Evolutionary conservation across 768 basidiomycete species (phyloP), one percentile per base, ranked within the genome.

Genomic region (Suillus hirtellus): DNA sequence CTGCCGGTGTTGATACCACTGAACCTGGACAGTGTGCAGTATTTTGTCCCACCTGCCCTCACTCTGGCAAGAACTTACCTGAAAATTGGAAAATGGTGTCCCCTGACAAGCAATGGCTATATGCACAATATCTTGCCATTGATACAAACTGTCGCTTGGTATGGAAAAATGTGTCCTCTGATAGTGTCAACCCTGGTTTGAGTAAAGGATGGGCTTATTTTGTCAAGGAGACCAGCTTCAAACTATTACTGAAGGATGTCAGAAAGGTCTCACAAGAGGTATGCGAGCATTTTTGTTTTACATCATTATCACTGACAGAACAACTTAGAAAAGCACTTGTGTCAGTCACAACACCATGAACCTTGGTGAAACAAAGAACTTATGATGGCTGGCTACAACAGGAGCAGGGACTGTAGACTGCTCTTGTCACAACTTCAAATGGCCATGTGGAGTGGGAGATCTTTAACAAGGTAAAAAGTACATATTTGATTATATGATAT

Each of bases 121-220:
- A 42, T 14, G 5, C 42, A 42, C 42, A 1, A n/a, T 71, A 19
- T 69, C 69, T 74, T 10, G 68, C 70, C 0, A 64, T 69, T 2
- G 72, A 76, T 38, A 70, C 72, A 4, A 70, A 70, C 63, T 75
- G 75, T 46, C 63, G 71, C 0, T 54, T 73, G 34, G 70, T 69
- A 56, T 63, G 61, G 9, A 65, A 65, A 47, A 60, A 60, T 4
- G 67, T 70, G 0, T 69, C 60, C 1, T 67, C 56, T 2, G 66
- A 68, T 11, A 31, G 1, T 0, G 21, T 59, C 0, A 71, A 74
- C 58, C 71, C 72, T 0, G 59, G 64, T n/a, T 69, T 75, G 8
- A 67, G 68, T 14, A 53, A 65, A 0, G 75, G 76, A 6, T 67
- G 56, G 63, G 60, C 67, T 2, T 75, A 73, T 37, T 71, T 74